These are phyloP conservation scores for Fonsecaea pugnacius DNA, from an alignment of 2,329 filamentous ascomycete genomes.

Conservation along the genomic window DNA sequence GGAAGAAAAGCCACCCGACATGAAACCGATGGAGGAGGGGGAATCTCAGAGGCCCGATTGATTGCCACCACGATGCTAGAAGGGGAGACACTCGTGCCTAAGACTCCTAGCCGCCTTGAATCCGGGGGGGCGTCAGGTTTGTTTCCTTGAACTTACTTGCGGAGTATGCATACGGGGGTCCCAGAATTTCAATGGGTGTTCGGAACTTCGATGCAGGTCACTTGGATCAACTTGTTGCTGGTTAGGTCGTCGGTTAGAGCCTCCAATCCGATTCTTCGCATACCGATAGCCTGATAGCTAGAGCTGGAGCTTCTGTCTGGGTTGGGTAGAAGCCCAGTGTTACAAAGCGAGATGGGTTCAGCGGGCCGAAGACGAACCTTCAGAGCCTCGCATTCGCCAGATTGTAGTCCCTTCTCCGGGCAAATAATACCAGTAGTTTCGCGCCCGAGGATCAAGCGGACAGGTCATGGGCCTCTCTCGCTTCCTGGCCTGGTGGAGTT, in stretches of 20 bases:
- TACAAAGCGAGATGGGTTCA: not conserved
- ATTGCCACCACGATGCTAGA: conserved; percentile 6
- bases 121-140: conserved; percentile 19
- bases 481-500: not conserved
- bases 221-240: not conserved
- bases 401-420: not conserved
- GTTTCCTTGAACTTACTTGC: conserved; percentile 13
- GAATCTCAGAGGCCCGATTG: conserved; percentile 13
- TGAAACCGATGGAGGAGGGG: conserved; percentile 27
- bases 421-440: not conserved
- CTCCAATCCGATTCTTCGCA: not conserved
- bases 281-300: not conserved
- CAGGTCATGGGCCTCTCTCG: not conserved
- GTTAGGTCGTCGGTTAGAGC: conserved; percentile 1
- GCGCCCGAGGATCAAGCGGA: not conserved
- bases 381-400: conserved; percentile 1
- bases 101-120: conserved; percentile 22
- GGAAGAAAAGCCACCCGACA: conserved; percentile 23
- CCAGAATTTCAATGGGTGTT: conserved; percentile 3
- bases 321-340: not conserved
- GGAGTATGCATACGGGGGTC: conserved; percentile 17
- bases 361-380: conserved; percentile 16
- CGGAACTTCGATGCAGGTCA: conserved; percentile 12
- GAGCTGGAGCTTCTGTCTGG: not conserved
- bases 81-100: conserved; percentile 10